Conservation (phyloP, 2,329 filamentous ascomycete species). For the Pezicula neosporulosa region DNA sequence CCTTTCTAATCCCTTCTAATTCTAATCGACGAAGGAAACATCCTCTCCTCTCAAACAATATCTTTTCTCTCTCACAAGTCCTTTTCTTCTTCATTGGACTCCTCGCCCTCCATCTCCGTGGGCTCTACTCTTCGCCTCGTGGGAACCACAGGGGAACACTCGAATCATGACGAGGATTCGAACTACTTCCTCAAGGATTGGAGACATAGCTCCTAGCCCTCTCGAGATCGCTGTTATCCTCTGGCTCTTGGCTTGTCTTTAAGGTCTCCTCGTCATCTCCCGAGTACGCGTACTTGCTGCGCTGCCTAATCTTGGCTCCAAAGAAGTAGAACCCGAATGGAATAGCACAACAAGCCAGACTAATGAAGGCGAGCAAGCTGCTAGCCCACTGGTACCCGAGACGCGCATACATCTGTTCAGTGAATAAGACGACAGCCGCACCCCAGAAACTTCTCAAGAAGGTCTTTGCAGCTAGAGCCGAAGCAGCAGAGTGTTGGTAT, state of each 20-base stretch:
- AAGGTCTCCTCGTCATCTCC: conserved; percentile 45
- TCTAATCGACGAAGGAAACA: neutral
- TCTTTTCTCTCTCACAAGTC: neutral
- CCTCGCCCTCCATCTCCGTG: neutral
- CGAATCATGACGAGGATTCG: neutral
- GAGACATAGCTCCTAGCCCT: conserved; percentile 22
- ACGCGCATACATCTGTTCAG: conserved; percentile 73
- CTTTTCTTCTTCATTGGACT: neutral
- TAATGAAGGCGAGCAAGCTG: conserved; percentile 68
- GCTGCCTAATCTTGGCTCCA: conserved; percentile 65
- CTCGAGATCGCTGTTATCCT: conserved; percentile 16
- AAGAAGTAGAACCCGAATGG: conserved; percentile 80
- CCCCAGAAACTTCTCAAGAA: conserved; percentile 80
- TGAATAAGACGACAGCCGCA: conserved; percentile 74
- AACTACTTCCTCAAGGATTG: conserved; percentile 11
- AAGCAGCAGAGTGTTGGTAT: conserved; percentile 73
- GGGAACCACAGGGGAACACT: neutral
- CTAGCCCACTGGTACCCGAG: conserved; percentile 76
- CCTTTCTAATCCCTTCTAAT: too few relatives aligned
- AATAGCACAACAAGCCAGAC: conserved; percentile 74
- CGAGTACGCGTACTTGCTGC: conserved; percentile 72
- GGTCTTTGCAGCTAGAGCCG: conserved; percentile 77
- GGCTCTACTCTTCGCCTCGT: neutral
- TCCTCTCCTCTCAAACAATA: neutral
- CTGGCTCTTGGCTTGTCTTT: conserved; percentile 4